Percentiles rank a stretch among this genome's conserved stretches.
Evolutionary conservation across 768 basidiomycete genomes (phyloP).

Genomic region (Suillus luteus): DNA sequence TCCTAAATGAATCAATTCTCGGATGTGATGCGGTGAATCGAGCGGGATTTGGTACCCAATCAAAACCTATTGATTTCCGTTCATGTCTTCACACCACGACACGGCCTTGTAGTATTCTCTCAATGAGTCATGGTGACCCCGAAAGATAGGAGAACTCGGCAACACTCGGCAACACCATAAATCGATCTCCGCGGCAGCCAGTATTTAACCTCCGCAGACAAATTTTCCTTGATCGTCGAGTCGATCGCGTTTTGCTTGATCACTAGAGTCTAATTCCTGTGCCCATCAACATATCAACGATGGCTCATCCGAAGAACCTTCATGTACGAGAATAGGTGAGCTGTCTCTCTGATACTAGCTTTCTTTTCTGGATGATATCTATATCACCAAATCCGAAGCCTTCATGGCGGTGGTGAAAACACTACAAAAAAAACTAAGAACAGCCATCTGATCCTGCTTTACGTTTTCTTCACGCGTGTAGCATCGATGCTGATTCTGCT

Average conservation of each 20-base stretch:
- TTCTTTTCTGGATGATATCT: neutral
- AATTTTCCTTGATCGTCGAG: neutral
- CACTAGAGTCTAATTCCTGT: too few relatives aligned
- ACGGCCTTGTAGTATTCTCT: neutral
- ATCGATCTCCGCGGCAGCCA: neutral
- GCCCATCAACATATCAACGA: too few relatives aligned
- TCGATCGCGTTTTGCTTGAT: neutral
- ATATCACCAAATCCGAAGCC: slow-evolving; percentile 31
- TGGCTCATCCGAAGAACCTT: neutral
- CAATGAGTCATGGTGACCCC: neutral
- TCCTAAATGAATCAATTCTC: neutral
- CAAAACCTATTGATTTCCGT: neutral
- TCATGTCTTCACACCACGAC: neutral
- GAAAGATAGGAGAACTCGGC: neutral
- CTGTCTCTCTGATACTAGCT: neutral
- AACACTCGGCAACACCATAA: neutral
- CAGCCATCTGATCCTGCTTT: slow-evolving; percentile 33
- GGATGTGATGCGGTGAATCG: too few relatives aligned
- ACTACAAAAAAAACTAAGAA: slow-evolving; percentile 31
- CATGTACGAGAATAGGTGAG: neutral
- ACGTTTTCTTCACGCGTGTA: neutral
- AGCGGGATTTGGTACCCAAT: neutral
- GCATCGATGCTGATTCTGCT: neutral
- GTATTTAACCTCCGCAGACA: neutral
- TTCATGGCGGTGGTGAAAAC: slow-evolving; percentile 34